Evolutionary conservation across 441 rosid genomes (phyloP), one percentile per base, ranked within the genome.

Genomic region (Erodium chrysanthum): DNA sequence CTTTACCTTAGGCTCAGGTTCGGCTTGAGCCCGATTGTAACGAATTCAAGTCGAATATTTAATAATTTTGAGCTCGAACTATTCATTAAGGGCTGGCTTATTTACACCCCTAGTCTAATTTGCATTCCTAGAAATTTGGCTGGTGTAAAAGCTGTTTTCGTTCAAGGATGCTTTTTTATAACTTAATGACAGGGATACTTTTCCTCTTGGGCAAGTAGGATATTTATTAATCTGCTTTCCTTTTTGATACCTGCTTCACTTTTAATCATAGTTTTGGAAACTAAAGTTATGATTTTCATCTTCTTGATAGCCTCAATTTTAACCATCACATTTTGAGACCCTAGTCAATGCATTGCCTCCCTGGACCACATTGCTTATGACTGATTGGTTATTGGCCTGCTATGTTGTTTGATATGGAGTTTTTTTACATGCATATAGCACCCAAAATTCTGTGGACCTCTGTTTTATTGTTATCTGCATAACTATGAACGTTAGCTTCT

Each of bases 111-210:
- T n/a, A 23, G 21, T 54, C 48, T 33, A 27, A 22, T 54, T 42
- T 65, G 14, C 60, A n/a, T 76, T 62, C 22, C 17, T 33, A 14
- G 12, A 66, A 69, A 59, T 61, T 68, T 58, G 68, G 44, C 7
- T 37, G 7, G 25, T 68, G 27, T 58, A 21, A 58, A 22, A 25
- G 63, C 63, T 58, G 25, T 25, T 21, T 58, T 58, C 22, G 17
- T 44, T 14, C 17, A 14, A 44, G 52, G 17, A 44, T 44, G 11
- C 11, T 14, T 44, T 44, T 44, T 46, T 48, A 15, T 20, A 15
- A 48, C 56, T n/a, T 5, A 3, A 48, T 48, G 56, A n/a, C 56
- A 48, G 56, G 1, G 2, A 48, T 48, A 15, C 56, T 48, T 48
- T 48, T 48, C 20, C 56, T 23, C 64, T 59, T 59, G 33, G 35